phyloP scores from a whole-genome alignment of 768 basidiomycete species.

The Candolleomyces eurysporus region DNA sequence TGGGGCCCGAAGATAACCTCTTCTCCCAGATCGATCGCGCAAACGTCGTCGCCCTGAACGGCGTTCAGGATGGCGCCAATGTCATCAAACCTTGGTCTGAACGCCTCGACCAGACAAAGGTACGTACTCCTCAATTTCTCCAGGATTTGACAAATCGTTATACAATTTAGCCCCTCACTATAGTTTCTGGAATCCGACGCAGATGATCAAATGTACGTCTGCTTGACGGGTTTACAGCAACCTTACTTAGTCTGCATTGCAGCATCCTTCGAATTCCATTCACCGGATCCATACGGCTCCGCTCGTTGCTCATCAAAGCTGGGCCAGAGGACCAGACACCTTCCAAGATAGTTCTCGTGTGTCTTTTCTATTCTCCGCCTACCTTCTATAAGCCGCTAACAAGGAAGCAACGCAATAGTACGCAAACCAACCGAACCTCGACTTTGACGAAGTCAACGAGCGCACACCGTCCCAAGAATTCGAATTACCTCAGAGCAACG shows the following conservation, averaged over 20 bases:
- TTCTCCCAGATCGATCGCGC: conserved; percentile 72
- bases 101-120: conserved; percentile 67
- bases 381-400: background rate
- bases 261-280: conserved; percentile 87
- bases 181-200: conserved; percentile 88
- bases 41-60: conserved; percentile 82
- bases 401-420: conserved; percentile 44
- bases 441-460: conserved; percentile 73
- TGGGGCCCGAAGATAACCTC: conserved; percentile 68
- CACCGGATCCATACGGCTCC: conserved; percentile 81
- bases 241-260: background rate
- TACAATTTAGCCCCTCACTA: background rate
- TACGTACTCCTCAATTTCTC: conserved; percentile 26
- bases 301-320: conserved; percentile 78
- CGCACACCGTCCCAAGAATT: conserved; percentile 71
- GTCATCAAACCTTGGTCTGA: conserved; percentile 89
- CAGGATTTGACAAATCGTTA: background rate
- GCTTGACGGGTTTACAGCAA: background rate
- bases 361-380: conserved; percentile 16
- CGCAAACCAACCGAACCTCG: conserved; percentile 72
- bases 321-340: conserved; percentile 83
- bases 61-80: conserved; percentile 43
- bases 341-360: conserved; percentile 64
- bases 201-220: conserved; percentile 78
- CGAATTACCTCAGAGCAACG: conserved; percentile 62